Conservation (phyloP, 208 protist species). For the Trypanosoma melophagium region DNA sequence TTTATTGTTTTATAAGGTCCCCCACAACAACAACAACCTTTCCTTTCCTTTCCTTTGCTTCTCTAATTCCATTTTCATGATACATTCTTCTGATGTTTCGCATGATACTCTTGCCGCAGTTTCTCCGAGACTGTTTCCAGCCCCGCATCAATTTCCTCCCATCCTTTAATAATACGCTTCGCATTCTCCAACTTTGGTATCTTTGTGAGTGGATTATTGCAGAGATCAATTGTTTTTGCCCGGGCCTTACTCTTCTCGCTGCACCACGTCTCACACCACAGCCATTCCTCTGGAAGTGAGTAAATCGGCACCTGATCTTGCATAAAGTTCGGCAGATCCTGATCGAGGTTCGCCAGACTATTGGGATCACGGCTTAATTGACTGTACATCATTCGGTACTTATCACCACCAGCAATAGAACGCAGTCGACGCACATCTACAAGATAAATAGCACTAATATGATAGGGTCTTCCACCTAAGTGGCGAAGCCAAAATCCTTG, state of each 20-base stretch:
- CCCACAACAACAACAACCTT: too few relatives aligned
- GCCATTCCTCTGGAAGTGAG: conserved; percentile 97
- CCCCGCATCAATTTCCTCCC: conserved; percentile 85
- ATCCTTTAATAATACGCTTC: conserved; percentile 87
- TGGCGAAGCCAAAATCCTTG: conserved; percentile 95
- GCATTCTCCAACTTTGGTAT: conserved; percentile 94
- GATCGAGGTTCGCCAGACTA: conserved; percentile 87
- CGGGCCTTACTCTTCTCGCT: conserved; percentile 80
- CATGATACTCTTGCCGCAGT: conserved; percentile 20
- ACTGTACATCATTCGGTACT: conserved; percentile 91
- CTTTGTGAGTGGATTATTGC: conserved; percentile 97
- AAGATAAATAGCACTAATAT: conserved; percentile 98
- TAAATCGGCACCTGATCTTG: conserved; percentile 93
- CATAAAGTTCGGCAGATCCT: conserved; percentile 97
- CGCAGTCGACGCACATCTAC: conserved; percentile 93
- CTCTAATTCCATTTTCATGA: neutral
- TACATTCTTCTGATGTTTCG: neutral
- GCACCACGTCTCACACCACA: conserved; percentile 99
- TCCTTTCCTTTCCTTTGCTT: conserved; percentile 1
- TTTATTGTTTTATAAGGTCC: too few relatives aligned
- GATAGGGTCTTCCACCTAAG: conserved; percentile 94
- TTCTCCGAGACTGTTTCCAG: conserved; percentile 44
- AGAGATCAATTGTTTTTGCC: conserved; percentile 98
- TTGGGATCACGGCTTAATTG: conserved; percentile 89
- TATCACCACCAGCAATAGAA: conserved; percentile 89